phyloP scores from a whole-genome alignment of 1,139 yeast genomes.

The Martiniozyma asiatica region DNA sequence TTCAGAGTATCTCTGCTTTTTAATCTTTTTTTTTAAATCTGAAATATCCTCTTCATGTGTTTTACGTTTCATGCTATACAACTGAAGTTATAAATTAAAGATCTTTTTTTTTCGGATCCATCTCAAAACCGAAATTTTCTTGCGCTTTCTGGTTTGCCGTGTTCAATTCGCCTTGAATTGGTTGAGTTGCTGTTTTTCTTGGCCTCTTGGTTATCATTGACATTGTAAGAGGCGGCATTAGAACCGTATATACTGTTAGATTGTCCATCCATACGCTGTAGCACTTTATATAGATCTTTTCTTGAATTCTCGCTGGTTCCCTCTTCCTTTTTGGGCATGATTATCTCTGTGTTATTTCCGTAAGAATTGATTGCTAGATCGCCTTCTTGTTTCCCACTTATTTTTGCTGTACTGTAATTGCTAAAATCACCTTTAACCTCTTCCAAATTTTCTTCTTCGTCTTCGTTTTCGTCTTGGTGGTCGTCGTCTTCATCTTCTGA shows the following conservation, averaged over 20 bases:
- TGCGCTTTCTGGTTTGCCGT: slow-evolving; percentile 1
- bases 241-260: slow-evolving; percentile 22
- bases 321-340: too few species aligned
- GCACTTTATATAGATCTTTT: too few species aligned
- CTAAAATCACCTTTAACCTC: too few species aligned
- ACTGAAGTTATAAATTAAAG: too few species aligned
- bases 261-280: too few species aligned
- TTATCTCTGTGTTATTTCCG: too few species aligned
- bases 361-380: slow-evolving; percentile 15
- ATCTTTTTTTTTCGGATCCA: slow-evolving; percentile 6
- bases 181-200: neutral
- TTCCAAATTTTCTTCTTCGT: slow-evolving; percentile 20
- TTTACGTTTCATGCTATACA: too few species aligned
- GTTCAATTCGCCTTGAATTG: neutral
- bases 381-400: slow-evolving; percentile 13
- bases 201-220: neutral
- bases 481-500: slow-evolving; percentile 26
- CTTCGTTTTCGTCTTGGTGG: slow-evolving; percentile 22
- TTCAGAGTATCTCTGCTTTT: slow-evolving; percentile 2
- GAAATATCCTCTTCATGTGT: too few species aligned
- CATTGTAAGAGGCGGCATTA: slow-evolving; percentile 15
- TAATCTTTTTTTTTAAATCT: too few species aligned
- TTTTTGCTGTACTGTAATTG: too few species aligned
- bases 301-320: too few species aligned
- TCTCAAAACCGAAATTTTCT: slow-evolving; percentile 5